phyloP scores from a whole-genome alignment of 78 protist genomes.

The Isochrysis galbana region DNA sequence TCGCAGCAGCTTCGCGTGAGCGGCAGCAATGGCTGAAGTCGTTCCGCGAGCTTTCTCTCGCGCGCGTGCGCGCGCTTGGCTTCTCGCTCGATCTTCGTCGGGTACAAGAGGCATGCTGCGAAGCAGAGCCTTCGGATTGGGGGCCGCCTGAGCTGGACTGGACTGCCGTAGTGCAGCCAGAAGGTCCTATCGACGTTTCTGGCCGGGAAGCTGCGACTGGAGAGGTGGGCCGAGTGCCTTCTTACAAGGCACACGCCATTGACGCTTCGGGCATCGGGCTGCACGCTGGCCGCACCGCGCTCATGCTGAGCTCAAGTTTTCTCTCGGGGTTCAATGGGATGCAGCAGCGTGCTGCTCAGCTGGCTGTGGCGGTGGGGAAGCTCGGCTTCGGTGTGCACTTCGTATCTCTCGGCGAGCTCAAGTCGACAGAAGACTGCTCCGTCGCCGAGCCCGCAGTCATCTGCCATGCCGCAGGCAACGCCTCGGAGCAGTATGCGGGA shows the following conservation, averaged over 20 bases:
- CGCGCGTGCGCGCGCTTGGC: not conserved
- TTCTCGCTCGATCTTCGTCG: not conserved
- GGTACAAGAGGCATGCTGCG: not conserved
- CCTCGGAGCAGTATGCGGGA: not conserved
- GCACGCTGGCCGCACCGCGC: not conserved
- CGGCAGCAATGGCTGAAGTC: not conserved
- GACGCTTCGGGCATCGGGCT: not conserved
- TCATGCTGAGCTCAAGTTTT: not conserved
- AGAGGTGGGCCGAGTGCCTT: too few relatives aligned
- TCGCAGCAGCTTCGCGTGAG: not conserved
- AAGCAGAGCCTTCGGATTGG: not conserved
- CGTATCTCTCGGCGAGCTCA: not conserved
- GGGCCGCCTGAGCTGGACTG: too few relatives aligned
- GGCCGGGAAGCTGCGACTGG: too few relatives aligned
- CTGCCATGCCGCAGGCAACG: not conserved
- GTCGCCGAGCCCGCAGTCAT: not conserved
- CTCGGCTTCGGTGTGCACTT: conserved; percentile 1
- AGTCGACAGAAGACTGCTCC: not conserved
- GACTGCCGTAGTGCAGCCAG: too few relatives aligned
- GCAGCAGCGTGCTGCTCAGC: conserved; percentile 29
- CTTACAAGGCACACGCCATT: too few relatives aligned
- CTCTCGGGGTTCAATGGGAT: conserved; percentile 13
- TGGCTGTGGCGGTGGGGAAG: not conserved
- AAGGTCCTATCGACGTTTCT: too few relatives aligned
- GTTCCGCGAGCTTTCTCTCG: not conserved